These are phyloP conservation scores for Castanea sativa DNA, from an alignment of 306 rosid species.

Conservation along the genomic window DNA sequence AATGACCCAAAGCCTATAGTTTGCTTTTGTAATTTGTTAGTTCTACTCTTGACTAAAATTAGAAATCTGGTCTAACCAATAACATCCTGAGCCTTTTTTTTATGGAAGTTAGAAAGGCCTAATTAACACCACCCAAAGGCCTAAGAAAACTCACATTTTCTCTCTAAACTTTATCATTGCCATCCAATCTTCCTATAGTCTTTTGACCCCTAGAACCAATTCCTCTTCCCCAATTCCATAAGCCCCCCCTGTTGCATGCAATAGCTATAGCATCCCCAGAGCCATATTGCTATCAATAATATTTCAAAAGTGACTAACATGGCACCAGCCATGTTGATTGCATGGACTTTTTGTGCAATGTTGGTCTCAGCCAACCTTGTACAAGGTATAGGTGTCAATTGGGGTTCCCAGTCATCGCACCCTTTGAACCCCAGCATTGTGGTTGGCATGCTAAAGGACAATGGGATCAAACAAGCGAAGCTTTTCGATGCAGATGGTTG, in stretches of 20 bases:
- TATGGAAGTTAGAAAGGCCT: neutral
- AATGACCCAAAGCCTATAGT: neutral
- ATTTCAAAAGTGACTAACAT: constrained; percentile 15
- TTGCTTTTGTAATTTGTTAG: no score
- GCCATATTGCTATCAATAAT: neutral
- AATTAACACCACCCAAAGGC: neutral
- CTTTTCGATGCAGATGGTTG: constrained; percentile 71
- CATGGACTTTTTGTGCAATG: constrained; percentile 19
- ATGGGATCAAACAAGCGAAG: constrained; percentile 62
- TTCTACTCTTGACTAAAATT: neutral
- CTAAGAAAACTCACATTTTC: neutral
- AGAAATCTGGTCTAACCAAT: neutral
- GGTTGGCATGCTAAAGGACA: constrained; percentile 59
- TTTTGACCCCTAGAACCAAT: neutral
- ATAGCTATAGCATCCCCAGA: neutral
- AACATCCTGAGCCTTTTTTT: neutral
- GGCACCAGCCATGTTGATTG: constrained; percentile 22
- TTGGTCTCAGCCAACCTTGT: constrained; percentile 14
- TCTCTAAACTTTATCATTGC: neutral
- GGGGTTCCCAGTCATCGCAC: constrained; percentile 71
- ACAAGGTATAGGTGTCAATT: constrained; percentile 56
- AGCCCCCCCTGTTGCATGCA: neutral
- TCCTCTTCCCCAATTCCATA: neutral
- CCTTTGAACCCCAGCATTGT: constrained; percentile 45
- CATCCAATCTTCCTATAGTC: neutral